phyloP scores from a whole-genome alignment of 352 stramenopile species.

The Phytophthora europaea region DNA sequence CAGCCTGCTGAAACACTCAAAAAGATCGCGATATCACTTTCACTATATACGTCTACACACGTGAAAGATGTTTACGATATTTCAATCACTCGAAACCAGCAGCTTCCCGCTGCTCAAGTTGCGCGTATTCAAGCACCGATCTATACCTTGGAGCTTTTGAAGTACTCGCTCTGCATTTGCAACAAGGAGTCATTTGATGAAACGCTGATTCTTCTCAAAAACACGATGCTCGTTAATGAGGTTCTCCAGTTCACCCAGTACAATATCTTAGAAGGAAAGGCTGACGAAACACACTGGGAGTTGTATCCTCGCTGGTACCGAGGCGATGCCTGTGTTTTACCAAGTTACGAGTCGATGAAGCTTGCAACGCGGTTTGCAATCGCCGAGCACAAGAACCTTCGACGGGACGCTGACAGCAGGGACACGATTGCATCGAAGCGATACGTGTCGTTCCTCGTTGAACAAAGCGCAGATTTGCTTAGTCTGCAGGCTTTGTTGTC shows the following conservation, averaged over 20 bases:
- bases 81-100: constrained; percentile 10
- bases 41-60: constrained; percentile 63
- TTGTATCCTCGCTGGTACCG: constrained; percentile 74
- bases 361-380: constrained; percentile 71
- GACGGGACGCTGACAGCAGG: constrained; percentile 21
- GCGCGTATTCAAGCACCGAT: constrained; percentile 61
- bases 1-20: constrained; percentile 41
- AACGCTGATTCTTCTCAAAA: constrained; percentile 68
- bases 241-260: constrained; percentile 61
- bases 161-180: constrained; percentile 73
- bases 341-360: constrained; percentile 61
- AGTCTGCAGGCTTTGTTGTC: constrained; percentile 73
- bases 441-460: constrained; percentile 74
- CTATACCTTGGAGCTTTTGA: constrained; percentile 69
- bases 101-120: constrained; percentile 36
- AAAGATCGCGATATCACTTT: constrained; percentile 71
- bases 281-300: constrained; percentile 16
- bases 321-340: constrained; percentile 60
- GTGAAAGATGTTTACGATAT: constrained; percentile 62
- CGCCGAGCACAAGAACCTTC: constrained; percentile 59
- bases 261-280: constrained; percentile 12
- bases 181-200: constrained; percentile 66
- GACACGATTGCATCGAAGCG: constrained; percentile 70
- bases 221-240: constrained; percentile 61
- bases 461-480: constrained; percentile 72